Evolutionary conservation across 805 yeast species (phyloP), one percentile per base, ranked within the genome.

Genomic region (Scheffersomyces amazonensis): DNA sequence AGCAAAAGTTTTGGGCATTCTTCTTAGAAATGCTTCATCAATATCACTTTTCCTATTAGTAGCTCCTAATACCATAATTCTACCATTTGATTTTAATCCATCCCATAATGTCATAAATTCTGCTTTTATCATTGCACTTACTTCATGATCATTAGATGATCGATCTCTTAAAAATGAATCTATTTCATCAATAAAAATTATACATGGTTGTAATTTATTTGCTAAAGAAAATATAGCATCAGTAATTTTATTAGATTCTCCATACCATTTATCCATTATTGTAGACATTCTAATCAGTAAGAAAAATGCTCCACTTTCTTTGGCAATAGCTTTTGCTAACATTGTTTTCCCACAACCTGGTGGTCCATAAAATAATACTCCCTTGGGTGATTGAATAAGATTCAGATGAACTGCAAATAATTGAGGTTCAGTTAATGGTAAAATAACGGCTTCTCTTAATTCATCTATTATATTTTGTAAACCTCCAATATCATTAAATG

Each of bases 61-160:
- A 8, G 98, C 98, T 2, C 98, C 99, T 51, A 91, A 75, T 2
- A 91, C 88, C 67, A 91, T 66, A 4, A 93, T 76, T 33, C 96
- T 72, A 2, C 96, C 95, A 42, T 81, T 78, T 8, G 85, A 75
- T 6, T 76, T 64, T 22, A 91, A 68, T 0, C 99, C 99, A 60
- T 91, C 99, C 98, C 98, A 91, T 35, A 91, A 66, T 0, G 96
- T 88, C 97, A 91, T 91, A 54, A 91, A 93, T 61, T 91, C 98
- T 1, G 98, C 96, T 62, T 91, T 91, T 44, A 91, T 69, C 76
- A 84, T 83, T 1, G 96, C 87, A 21, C 96, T 89, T n/a, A 87
- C 89, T 62, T 91, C 99, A 63, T 91, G 97, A 62, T 91, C 99
- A 34, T 73, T 70, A 1, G 87, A 75, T 15, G 83, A 75, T 45